Percentiles rank a stretch among this genome's conserved stretches.
Conservation (phyloP, 2,329 filamentous ascomycete species). For the Penicillium concentricum region DNA sequence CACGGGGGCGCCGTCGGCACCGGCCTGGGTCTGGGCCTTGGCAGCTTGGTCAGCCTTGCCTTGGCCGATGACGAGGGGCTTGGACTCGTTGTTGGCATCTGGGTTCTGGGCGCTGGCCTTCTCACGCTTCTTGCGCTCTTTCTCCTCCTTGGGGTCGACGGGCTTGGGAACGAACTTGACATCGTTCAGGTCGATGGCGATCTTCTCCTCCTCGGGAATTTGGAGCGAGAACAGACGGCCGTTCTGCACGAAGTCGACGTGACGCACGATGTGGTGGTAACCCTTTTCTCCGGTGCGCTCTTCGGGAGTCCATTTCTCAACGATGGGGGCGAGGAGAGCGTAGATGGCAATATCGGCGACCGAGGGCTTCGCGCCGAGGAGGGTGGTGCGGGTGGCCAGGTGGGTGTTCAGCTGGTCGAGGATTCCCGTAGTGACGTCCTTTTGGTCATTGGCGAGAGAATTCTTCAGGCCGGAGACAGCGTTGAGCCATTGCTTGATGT, state of each 20-base stretch:
- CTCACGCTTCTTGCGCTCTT: constrained; percentile 95
- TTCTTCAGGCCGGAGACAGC: constrained; percentile 69
- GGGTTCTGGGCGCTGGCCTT: constrained; percentile 57
- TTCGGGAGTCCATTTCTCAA: constrained; percentile 77
- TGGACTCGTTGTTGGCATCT: constrained; percentile 24
- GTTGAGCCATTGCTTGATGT: constrained; percentile 86
- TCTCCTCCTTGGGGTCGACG: constrained; percentile 89
- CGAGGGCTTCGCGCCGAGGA: constrained; percentile 86
- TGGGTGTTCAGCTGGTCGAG: constrained; percentile 81
- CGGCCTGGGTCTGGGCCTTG: constrained; percentile 49
- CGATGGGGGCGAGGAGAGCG: constrained; percentile 70
- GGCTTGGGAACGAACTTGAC: constrained; percentile 86
- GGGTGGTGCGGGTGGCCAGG: constrained; percentile 81
- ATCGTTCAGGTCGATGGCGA: constrained; percentile 74
- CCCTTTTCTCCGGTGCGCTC: constrained; percentile 87
- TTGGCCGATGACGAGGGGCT: constrained; percentile 40
- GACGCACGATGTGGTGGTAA: constrained; percentile 85
- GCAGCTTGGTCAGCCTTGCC: constrained; percentile 44
- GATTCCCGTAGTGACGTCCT: constrained; percentile 59
- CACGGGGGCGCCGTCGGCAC: constrained; percentile 44
- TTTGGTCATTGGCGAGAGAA: constrained; percentile 50
- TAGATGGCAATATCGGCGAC: constrained; percentile 84
- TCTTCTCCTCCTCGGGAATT: constrained; percentile 70
- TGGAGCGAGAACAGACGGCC: constrained; percentile 68
- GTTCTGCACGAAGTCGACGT: constrained; percentile 94